A percentile compares a stretch with the other conserved stretches of the same genome.
Evolutionary conservation across 257 asterid species (phyloP).

Genomic region (Solanum infundibuliforme): DNA sequence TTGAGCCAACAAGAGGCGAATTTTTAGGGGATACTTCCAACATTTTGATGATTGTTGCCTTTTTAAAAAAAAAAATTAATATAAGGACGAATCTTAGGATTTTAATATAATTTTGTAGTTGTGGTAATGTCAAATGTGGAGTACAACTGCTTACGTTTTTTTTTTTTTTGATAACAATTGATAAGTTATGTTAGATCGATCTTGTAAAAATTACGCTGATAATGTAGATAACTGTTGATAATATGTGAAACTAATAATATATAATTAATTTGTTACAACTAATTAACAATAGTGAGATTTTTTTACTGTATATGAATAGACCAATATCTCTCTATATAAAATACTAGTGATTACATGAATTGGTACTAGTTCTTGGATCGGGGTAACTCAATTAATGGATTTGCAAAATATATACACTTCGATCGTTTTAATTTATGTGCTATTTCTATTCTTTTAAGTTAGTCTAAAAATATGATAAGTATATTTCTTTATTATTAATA

Average conservation of each 20-base stretch:
- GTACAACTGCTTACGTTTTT: no score
- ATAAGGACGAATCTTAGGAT: background rate
- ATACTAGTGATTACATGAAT: background rate
- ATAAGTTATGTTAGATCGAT: no score
- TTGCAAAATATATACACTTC: background rate
- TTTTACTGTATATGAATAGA: no score
- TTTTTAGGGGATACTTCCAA: background rate
- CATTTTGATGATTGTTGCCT: background rate
- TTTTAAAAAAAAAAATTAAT: no score
- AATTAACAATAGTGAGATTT: background rate
- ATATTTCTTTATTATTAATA: background rate
- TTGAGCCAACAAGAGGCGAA: background rate
- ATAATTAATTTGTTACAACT: background rate
- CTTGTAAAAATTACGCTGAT: no score
- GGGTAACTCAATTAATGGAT: background rate
- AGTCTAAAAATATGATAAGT: background rate
- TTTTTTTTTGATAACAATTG: no score
- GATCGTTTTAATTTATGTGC: background rate
- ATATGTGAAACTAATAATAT: background rate
- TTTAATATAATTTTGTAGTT: background rate
- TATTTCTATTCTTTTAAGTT: background rate
- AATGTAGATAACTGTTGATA: background rate
- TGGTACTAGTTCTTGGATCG: background rate
- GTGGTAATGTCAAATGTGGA: no score
- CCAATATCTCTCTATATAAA: background rate